Evolutionary conservation across 768 basidiomycete genomes (phyloP).

Genomic region (Leccinum sublutescens): DNA sequence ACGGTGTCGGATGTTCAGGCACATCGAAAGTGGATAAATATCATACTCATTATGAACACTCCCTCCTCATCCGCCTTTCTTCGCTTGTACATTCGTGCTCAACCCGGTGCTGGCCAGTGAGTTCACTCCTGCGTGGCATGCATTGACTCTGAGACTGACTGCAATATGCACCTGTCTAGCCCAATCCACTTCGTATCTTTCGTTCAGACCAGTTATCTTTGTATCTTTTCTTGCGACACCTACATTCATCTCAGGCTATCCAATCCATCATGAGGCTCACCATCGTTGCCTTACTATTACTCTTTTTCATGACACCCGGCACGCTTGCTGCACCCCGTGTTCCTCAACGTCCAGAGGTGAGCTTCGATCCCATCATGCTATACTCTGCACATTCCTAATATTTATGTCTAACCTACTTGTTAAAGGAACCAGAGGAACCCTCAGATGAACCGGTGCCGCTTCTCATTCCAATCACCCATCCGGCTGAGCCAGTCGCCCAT

Average conservation of each 20-base stretch:
- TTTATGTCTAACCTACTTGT: too few species aligned
- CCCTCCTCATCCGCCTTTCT: too few species aligned
- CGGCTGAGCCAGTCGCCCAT: too few species aligned
- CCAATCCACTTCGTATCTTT: neutral
- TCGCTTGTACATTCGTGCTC: neutral
- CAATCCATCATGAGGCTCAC: neutral
- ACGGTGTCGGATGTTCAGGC: too few species aligned
- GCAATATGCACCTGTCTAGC: neutral
- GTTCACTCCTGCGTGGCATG: neutral
- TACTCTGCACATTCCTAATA: neutral
- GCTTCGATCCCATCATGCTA: neutral
- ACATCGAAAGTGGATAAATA: neutral
- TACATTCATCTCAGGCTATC: neutral
- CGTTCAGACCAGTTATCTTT: neutral
- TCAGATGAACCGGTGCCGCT: too few species aligned
- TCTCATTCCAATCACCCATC: too few species aligned
- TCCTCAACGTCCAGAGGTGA: neutral
- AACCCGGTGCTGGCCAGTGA: neutral
- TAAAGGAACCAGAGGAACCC: too few species aligned
- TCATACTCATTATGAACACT: neutral
- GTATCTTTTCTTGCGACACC: neutral
- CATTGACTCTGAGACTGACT: neutral
- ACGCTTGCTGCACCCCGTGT: neutral
- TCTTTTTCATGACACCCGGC: neutral
- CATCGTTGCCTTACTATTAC: neutral